A percentile compares a stretch with the other conserved stretches of the same genome.
Conservation (phyloP, 495 filamentous ascomycete species). For the Cercophora scortea region DNA sequence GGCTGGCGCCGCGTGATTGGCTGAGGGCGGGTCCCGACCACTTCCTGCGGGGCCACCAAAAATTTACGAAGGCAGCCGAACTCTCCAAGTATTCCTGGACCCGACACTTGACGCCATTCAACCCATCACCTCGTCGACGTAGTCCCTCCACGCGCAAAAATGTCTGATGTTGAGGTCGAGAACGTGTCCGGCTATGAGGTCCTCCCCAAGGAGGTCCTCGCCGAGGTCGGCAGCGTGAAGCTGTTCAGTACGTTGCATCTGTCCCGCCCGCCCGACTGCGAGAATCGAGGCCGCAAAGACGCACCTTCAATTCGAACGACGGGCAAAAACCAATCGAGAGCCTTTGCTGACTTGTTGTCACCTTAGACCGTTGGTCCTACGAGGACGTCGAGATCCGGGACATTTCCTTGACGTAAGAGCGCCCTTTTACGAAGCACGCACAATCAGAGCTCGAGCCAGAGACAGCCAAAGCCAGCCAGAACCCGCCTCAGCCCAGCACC, state of each 20-base stretch:
- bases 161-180: slow-evolving; percentile 98
- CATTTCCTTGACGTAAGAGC: slow-evolving; percentile 96
- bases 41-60: slow-evolving; percentile 30
- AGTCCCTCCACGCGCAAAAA: slow-evolving; percentile 41
- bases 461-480: not conserved
- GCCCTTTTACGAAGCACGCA: slow-evolving; percentile 1
- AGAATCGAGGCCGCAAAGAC: too few species aligned
- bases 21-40: slow-evolving; percentile 13
- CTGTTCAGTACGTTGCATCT: slow-evolving; percentile 64
- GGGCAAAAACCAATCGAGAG: not conserved
- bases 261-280: too few species aligned
- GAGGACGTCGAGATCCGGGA: slow-evolving; percentile 99
- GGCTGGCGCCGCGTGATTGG: slow-evolving; percentile 22
- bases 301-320: too few species aligned
- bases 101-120: slow-evolving; percentile 17
- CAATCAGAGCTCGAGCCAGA: not conserved
- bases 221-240: slow-evolving; percentile 89
- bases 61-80: slow-evolving; percentile 25
- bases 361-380: slow-evolving; percentile 58
- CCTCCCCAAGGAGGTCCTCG: slow-evolving; percentile 89
- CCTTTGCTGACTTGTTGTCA: too few species aligned
- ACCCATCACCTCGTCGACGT: slow-evolving; percentile 15
- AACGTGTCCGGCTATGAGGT: slow-evolving; percentile 68
- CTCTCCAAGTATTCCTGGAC: slow-evolving; percentile 12
- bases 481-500: not conserved